Evolutionary conservation across 176 grass and related monocot species (phyloP).

Genomic region (Saccharum officinarum): DNA sequence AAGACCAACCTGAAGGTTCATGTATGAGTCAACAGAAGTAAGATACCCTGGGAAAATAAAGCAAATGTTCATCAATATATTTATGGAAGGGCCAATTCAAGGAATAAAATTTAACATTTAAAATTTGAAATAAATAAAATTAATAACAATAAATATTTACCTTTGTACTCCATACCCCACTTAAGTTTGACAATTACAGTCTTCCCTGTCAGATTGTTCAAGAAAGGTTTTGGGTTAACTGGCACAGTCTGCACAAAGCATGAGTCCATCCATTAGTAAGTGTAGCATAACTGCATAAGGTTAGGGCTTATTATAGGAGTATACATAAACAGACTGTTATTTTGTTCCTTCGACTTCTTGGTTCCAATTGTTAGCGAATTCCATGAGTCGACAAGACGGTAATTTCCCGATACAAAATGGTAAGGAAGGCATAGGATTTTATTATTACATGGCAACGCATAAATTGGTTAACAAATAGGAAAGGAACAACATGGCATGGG

Average conservation of each 20-base stretch:
- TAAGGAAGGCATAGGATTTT: not conserved
- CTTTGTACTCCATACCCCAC: conserved; percentile 99
- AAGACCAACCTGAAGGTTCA: conserved; percentile 79
- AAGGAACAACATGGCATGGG: not conserved
- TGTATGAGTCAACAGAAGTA: conserved; percentile 89
- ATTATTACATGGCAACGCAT: not conserved
- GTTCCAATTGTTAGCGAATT: conserved; percentile 9
- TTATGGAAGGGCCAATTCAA: not conserved
- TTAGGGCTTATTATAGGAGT: not conserved
- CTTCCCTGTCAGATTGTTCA: conserved; percentile 90
- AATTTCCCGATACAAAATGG: not conserved
- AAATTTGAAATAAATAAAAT: not conserved
- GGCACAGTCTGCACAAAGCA: conserved; percentile 64
- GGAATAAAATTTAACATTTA: not conserved
- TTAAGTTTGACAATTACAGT: conserved; percentile 92
- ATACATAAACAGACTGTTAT: not conserved
- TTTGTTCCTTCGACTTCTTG: not conserved
- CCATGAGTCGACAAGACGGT: not conserved
- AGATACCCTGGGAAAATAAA: conserved; percentile 64
- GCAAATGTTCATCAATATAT: not conserved
- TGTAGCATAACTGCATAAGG: not conserved
- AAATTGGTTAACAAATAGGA: not conserved
- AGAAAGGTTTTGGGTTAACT: conserved; percentile 95
- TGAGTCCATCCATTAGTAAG: conserved; percentile 23
- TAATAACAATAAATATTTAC: conserved; percentile 17